These are phyloP conservation scores for Picea sitchensis DNA, from an alignment of 75 land plant species.

Conservation along the genomic window DNA sequence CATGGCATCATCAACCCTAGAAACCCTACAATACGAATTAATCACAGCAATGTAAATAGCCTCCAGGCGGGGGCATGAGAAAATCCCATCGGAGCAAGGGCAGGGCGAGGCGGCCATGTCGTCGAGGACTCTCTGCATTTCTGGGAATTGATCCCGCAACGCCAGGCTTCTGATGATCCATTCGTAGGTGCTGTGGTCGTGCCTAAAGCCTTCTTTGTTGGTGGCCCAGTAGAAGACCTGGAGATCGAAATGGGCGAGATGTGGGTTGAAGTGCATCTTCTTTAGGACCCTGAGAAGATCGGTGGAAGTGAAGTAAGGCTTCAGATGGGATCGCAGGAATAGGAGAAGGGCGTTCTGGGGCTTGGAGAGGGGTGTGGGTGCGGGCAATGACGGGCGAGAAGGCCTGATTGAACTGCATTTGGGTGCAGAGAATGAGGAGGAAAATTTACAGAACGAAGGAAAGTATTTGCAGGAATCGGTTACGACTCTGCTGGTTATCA, in stretches of 20 bases:
- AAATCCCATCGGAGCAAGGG: slow-evolving; percentile 60
- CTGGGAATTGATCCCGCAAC: slow-evolving; percentile 35
- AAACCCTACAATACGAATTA: slow-evolving; percentile 31
- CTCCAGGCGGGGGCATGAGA: slow-evolving; percentile 50
- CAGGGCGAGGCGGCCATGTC: slow-evolving; percentile 48
- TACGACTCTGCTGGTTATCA: too few relatives aligned
- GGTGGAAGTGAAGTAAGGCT: slow-evolving; percentile 25
- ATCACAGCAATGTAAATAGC: slow-evolving; percentile 34
- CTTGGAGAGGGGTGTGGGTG: not conserved
- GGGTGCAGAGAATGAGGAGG: too few relatives aligned
- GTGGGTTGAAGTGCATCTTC: slow-evolving; percentile 61
- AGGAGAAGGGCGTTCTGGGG: slow-evolving; percentile 15
- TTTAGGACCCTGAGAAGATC: slow-evolving; percentile 48
- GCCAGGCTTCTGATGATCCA: slow-evolving; percentile 49
- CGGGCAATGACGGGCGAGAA: slow-evolving; percentile 14
- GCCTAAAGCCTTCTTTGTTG: slow-evolving; percentile 55
- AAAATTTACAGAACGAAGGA: too few relatives aligned
- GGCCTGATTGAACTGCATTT: too few relatives aligned
- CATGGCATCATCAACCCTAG: slow-evolving; percentile 36
- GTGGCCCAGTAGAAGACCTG: slow-evolving; percentile 59
- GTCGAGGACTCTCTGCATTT: slow-evolving; percentile 42
- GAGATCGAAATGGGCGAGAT: slow-evolving; percentile 38
- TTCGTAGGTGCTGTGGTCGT: slow-evolving; percentile 64
- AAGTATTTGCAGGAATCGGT: too few relatives aligned
- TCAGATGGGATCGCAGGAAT: slow-evolving; percentile 41